Base-by-base conservation (phyloP, 2,329 filamentous ascomycete species). In the Dendrostoma leiphaemia region DNA sequence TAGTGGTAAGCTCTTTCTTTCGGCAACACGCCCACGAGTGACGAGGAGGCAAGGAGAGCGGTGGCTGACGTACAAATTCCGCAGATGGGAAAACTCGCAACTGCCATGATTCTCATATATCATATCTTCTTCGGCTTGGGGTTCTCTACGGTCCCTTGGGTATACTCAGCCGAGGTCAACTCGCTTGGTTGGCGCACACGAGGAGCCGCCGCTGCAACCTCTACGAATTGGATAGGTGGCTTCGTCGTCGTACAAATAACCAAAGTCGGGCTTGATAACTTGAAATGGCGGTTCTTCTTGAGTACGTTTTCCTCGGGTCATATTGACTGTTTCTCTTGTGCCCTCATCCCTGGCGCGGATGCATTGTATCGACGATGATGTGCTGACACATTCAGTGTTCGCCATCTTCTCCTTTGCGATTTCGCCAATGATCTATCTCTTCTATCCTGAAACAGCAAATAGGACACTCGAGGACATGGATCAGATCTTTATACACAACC, bases 401-500 rank as follows among this genome's bases (percentile, higher is more conserved):
- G 51, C 55, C 3, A 50, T 55, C 47, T 64, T 71, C 45, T 71
- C 67, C 57, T 69, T 65, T 61, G 60, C 63, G 15, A 71, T 67
- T 54, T 62, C 70, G 29, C 70, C 70, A 12, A 58, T 73, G 35
- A 73, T 78, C 5, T 80, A 75, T 61, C 69, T 76, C 54, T 69
- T 81, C 41, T 79, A 80, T 52, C 76, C 76, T 0, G 77, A 80
- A 60, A 80, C 77, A 1, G 63, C 72, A 6, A 67, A 74, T 44
- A 67, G 71, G 9, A 73, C 76, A 0, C 67, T 80, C 6, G 76
- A 80, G 60, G 75, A 79, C 41, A 77, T 79, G 63, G 75, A 79
- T 56, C 65, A 73, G 52, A 73, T 74, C 37, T 74, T 72, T 55
- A 65, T 66, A 32, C 62, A 62, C 31, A 62, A 66, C 38, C 63